These are phyloP conservation scores for Arthrobotrys sphaeroides DNA, from an alignment of 2,329 filamentous ascomycete species.

Conservation along the genomic window DNA sequence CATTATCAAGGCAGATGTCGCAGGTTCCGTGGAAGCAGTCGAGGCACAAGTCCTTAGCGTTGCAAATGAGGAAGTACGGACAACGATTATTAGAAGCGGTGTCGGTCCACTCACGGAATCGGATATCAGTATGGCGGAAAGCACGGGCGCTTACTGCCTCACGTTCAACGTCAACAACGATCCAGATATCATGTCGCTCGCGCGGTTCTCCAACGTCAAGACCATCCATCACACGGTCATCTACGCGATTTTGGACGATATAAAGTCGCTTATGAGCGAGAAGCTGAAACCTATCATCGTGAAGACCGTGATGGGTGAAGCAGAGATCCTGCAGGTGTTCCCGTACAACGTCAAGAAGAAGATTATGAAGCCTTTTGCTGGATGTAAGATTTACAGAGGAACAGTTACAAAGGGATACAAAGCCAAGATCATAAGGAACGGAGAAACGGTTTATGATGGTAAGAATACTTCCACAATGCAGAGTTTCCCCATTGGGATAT, in stretches of 20 bases:
- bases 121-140: conserved; percentile 86
- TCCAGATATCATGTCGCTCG: conserved; percentile 73
- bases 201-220: conserved; percentile 75
- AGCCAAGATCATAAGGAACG: conserved; percentile 73
- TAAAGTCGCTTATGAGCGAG: conserved; percentile 74
- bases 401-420: conserved; percentile 71
- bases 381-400: conserved; percentile 87
- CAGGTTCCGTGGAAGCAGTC: conserved; percentile 91
- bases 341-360: conserved; percentile 80
- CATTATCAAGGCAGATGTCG: conserved; percentile 90
- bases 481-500: neutral
- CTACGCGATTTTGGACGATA: conserved; percentile 79
- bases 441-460: conserved; percentile 83
- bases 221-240: conserved; percentile 89
- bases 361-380: conserved; percentile 78
- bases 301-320: conserved; percentile 82
- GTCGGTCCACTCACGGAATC: conserved; percentile 84
- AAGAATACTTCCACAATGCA: conserved; percentile 62
- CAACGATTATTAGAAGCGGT: conserved; percentile 78
- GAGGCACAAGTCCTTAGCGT: conserved; percentile 78
- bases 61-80: conserved; percentile 83
- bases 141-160: conserved; percentile 74
- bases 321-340: conserved; percentile 84
- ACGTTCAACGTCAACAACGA: conserved; percentile 84
- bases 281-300: conserved; percentile 74